Percentiles rank a stretch among this genome's conserved stretches.
Evolutionary conservation across 1,284 basidiomycete genomes (phyloP).

Genomic region (Melanopsichium pennsylvanicum): DNA sequence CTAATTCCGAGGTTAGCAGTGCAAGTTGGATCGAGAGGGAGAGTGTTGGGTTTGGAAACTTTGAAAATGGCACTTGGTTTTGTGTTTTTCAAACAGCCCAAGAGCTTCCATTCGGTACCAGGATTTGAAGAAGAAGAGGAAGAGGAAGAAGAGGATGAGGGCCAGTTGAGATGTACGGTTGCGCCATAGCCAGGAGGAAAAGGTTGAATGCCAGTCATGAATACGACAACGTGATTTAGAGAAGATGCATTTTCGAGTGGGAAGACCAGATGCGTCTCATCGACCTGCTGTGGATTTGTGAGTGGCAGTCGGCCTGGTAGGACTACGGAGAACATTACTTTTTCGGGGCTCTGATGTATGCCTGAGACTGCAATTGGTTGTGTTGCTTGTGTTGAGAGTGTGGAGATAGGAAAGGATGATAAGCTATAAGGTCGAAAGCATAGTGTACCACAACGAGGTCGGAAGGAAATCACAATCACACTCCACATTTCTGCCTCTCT

Average conservation of each 20-base stretch:
- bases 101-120: constrained; percentile 49
- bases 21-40: neutral
- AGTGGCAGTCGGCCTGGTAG: constrained; percentile 61
- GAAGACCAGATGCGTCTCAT: constrained; percentile 63
- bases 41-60: constrained; percentile 1
- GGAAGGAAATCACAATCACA: too few species aligned
- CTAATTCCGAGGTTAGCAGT: constrained; percentile 58
- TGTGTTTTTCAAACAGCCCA: constrained; percentile 57
- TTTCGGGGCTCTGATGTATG: too few species aligned
- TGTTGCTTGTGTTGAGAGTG: neutral
- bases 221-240: constrained; percentile 61
- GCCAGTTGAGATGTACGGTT: constrained; percentile 62
- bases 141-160: neutral
- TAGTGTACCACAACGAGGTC: too few species aligned
- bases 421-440: too few species aligned
- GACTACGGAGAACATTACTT: constrained; percentile 62
- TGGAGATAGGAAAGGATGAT: neutral
- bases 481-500: too few species aligned
- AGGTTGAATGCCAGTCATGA: constrained; percentile 61
- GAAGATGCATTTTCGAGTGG: constrained; percentile 47
- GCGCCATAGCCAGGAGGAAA: constrained; percentile 61
- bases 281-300: constrained; percentile 56
- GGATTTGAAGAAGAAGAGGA: neutral
- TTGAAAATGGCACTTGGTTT: constrained; percentile 64
- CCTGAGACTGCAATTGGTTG: neutral